Conservation (phyloP, 768 basidiomycete genomes). For the Xerocomus spinulosus region DNA sequence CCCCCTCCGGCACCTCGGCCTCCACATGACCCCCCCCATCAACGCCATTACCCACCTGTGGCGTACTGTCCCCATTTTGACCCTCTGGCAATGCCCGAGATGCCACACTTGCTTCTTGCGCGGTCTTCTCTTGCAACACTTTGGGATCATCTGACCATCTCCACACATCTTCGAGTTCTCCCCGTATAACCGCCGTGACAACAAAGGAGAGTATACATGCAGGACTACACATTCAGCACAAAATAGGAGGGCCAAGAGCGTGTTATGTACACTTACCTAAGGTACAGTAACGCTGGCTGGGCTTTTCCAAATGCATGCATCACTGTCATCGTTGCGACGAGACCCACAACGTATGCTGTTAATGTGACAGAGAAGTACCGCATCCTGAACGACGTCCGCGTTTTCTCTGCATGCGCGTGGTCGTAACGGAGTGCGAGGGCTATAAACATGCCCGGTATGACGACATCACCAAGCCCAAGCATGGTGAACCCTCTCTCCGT, state of each 20-base stretch:
- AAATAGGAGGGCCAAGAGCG: background rate
- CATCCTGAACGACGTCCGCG: conserved; percentile 44
- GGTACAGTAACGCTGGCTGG: conserved; percentile 90
- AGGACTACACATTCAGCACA: conserved; percentile 43
- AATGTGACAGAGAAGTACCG: conserved; percentile 75
- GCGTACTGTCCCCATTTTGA: conserved; percentile 16
- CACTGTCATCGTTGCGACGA: conserved; percentile 72
- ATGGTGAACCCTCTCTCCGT: conserved; percentile 67
- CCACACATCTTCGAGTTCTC: conserved; percentile 72
- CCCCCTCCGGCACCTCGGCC: conserved; percentile 4
- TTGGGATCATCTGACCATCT: conserved; percentile 59
- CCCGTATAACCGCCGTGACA: conserved; percentile 51
- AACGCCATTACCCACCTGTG: conserved; percentile 15
- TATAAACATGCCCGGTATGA: conserved; percentile 65
- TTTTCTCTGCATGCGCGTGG: conserved; percentile 41
- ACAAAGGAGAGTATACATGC: conserved; percentile 72
- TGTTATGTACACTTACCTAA: conserved; percentile 54
- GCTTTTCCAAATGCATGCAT: conserved; percentile 76
- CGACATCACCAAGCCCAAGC: conserved; percentile 90
- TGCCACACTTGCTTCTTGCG: conserved; percentile 9
- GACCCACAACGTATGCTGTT: conserved; percentile 67
- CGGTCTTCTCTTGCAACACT: conserved; percentile 16
- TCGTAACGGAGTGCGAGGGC: conserved; percentile 88
- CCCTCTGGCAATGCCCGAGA: conserved; percentile 11
- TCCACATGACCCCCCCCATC: conserved; percentile 10